Evolutionary conservation across 345 rosid genomes (phyloP).

Genomic region (Eucalyptus marginata): DNA sequence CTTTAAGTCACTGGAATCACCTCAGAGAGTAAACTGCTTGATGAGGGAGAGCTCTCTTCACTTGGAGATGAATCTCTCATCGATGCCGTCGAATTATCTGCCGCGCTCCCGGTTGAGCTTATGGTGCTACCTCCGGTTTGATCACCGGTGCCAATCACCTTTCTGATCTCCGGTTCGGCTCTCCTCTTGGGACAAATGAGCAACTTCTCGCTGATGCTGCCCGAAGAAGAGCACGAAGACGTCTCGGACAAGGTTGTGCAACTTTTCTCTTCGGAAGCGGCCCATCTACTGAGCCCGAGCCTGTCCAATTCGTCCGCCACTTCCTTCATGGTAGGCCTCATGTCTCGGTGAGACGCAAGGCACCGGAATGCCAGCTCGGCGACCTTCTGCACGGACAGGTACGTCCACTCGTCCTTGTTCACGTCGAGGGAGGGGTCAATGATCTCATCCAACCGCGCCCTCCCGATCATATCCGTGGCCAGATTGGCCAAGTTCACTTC

Average conservation of each 20-base stretch:
- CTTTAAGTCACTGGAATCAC: slow-evolving; percentile 4
- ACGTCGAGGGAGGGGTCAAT: slow-evolving; percentile 66
- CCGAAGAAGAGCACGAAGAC: slow-evolving; percentile 33
- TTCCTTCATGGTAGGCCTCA: slow-evolving; percentile 90
- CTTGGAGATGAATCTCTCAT: slow-evolving; percentile 33
- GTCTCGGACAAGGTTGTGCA: slow-evolving; percentile 21
- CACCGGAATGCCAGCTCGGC: slow-evolving; percentile 80
- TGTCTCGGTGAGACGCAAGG: slow-evolving; percentile 76
- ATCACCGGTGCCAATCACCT: background rate
- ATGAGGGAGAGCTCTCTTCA: slow-evolving; percentile 49
- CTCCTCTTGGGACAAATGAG: background rate
- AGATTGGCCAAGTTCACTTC: slow-evolving; percentile 88
- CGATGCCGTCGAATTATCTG: slow-evolving; percentile 21
- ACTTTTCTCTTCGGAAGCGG: slow-evolving; percentile 2
- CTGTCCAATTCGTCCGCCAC: slow-evolving; percentile 79
- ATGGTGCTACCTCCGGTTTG: background rate
- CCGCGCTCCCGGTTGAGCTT: slow-evolving; percentile 6
- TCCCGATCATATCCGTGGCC: slow-evolving; percentile 70
- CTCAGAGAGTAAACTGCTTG: slow-evolving; percentile 19
- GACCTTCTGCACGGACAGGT: slow-evolving; percentile 57
- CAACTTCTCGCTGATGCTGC: slow-evolving; percentile 26
- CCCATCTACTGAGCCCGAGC: slow-evolving; percentile 57
- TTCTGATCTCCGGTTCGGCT: background rate
- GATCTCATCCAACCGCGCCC: slow-evolving; percentile 70
- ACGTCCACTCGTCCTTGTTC: slow-evolving; percentile 66